Evolutionary conservation across 306 rosid species (phyloP), one percentile per base, ranked within the genome.

Genomic region (Psophocarpus tetragonolobus): DNA sequence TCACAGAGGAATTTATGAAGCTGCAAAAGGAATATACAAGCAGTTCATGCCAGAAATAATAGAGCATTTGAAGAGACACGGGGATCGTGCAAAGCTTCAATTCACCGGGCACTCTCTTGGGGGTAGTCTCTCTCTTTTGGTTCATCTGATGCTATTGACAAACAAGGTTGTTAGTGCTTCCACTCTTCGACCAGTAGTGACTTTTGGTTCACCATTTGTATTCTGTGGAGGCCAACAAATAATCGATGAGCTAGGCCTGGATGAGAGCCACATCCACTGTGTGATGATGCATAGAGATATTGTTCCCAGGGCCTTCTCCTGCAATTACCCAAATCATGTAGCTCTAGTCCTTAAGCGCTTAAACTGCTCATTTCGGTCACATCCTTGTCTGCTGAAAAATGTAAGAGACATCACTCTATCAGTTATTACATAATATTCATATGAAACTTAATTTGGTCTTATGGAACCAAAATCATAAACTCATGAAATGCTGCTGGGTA

Each of bases 221-320:
- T 91, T 95, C 80, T 95, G 98, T 27, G 90, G 97, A 50, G 98
- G 98, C 77, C 83, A 77, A 29, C 87, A 75, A 60, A 50, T 95
- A 51, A 89, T 95, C 0, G 82, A 87, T 24, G 83, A 80, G 10
- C 80, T 95, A 73, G 92, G 90, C 51, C 15, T 95, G 80, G 92
- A 89, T 32, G 98, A 92, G 66, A 87, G 83, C 68, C 77, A 87
- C 10, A 82, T 95, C 58, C 96, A 84, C 57, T 82, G 90, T 20
- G 91, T 92, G n/a, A 84, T 91, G 86, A 89, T 92, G 98, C 98
- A 95, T 27, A 91, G 97, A 86, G 98, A 95, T 76, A 91, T 95
- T 21, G 97, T 95, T 83, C 98, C 98, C 0, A 89, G 98, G 75
- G 97, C 97, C 62, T 95, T 95, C 88, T 89, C 98, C 68, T 95